Conservation (phyloP, 2,329 filamentous ascomycete species). For the Aspergillus versicolor region DNA sequence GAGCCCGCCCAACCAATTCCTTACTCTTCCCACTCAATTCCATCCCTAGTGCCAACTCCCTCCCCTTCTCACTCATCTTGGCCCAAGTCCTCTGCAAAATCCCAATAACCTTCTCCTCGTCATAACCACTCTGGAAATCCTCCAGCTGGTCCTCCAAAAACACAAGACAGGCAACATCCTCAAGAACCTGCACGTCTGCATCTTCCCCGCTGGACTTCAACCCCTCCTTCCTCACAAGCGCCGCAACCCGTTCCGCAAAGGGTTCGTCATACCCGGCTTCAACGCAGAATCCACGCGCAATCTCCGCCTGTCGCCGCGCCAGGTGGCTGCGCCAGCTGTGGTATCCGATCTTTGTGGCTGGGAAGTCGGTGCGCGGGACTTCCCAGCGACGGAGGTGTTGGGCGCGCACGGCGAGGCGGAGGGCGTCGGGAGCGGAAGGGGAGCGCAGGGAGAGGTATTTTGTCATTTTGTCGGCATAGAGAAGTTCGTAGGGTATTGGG, state of each 20-base stretch:
- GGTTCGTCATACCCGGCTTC: slow-evolving; percentile 51
- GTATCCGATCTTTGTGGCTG: slow-evolving; percentile 73
- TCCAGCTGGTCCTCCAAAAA: slow-evolving; percentile 88
- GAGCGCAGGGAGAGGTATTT: slow-evolving; percentile 63
- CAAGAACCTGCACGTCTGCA: slow-evolving; percentile 65
- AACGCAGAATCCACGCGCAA: slow-evolving; percentile 56
- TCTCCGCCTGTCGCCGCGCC: slow-evolving; percentile 68
- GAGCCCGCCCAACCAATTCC: slow-evolving; percentile 62
- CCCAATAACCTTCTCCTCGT: slow-evolving; percentile 72
- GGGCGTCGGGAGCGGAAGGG: slow-evolving; percentile 62
- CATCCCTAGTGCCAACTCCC: slow-evolving; percentile 65
- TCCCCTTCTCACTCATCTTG: slow-evolving; percentile 68
- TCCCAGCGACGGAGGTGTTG: slow-evolving; percentile 89
- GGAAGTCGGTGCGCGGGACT: slow-evolving; percentile 70
- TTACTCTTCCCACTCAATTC: slow-evolving; percentile 63
- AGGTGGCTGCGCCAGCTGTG: slow-evolving; percentile 75
- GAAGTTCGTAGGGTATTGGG: slow-evolving; percentile 70
- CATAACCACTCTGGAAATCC: slow-evolving; percentile 65
- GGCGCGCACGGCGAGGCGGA: slow-evolving; percentile 75
- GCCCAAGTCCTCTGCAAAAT: slow-evolving; percentile 73
- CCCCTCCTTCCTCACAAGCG: slow-evolving; percentile 77
- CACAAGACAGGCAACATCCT: slow-evolving; percentile 83
- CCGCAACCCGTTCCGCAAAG: slow-evolving; percentile 62
- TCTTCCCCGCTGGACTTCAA: slow-evolving; percentile 50
- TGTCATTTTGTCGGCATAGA: slow-evolving; percentile 80